A percentile compares a stretch with the other conserved stretches of the same genome.
Evolutionary conservation across 495 filamentous ascomycete genomes (phyloP).

Genomic region (Penicillium coprophilum): DNA sequence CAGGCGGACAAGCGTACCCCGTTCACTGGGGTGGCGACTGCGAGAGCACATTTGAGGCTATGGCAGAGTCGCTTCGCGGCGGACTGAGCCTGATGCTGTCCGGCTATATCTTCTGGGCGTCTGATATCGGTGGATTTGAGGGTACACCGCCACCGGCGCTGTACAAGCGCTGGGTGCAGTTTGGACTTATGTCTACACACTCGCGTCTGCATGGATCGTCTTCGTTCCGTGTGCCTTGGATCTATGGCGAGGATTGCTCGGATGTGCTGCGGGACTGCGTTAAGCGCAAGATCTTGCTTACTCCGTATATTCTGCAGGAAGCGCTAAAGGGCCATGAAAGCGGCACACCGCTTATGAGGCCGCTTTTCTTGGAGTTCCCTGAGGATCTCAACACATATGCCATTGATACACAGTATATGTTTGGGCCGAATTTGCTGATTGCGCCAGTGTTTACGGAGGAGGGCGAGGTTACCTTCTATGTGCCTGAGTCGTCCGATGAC

Average conservation of each 20-base stretch:
- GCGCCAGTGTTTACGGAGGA: conserved; percentile 62
- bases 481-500: conserved; percentile 43
- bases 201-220: conserved; percentile 65
- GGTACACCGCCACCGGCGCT: conserved; percentile 64
- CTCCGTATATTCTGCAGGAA: conserved; percentile 61
- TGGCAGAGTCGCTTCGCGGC: conserved; percentile 72
- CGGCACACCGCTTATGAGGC: conserved; percentile 56
- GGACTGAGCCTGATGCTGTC: conserved; percentile 63
- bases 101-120: conserved; percentile 68
- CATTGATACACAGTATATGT: conserved; percentile 67
- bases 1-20: conserved; percentile 67
- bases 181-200: conserved; percentile 66
- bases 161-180: conserved; percentile 77
- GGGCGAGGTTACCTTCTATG: conserved; percentile 61
- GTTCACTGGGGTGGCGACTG: conserved; percentile 69
- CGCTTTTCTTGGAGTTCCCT: conserved; percentile 66
- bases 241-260: conserved; percentile 63
- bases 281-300: conserved; percentile 59
- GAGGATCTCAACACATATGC: conserved; percentile 60
- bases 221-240: conserved; percentile 71
- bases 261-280: conserved; percentile 58
- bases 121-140: conserved; percentile 74
- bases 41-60: conserved; percentile 69
- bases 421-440: conserved; percentile 57
- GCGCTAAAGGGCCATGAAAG: conserved; percentile 44